Percentiles rank a stretch among this genome's conserved stretches.
phyloP scores from a whole-genome alignment of 495 filamentous ascomycete species.

The Cenococcum geophilum region DNA sequence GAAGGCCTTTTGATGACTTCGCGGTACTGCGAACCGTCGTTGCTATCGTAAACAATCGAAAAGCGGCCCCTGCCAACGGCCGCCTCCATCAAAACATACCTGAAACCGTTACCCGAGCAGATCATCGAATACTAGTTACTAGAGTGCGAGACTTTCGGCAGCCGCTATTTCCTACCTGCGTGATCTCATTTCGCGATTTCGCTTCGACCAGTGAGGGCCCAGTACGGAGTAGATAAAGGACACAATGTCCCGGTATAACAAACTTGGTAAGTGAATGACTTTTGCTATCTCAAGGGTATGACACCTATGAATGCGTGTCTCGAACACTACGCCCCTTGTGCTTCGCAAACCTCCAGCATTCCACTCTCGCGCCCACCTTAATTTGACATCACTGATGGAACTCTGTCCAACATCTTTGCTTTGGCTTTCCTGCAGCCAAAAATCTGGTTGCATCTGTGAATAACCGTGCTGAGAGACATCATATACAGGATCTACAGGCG shows the following conservation, averaged over 20 bases:
- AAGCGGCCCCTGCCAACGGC: background rate
- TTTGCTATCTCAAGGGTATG: background rate
- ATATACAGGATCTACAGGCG: slow-evolving; percentile 13
- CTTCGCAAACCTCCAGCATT: background rate
- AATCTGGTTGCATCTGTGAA: slow-evolving; percentile 7
- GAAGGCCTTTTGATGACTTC: background rate
- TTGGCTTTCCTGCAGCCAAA: background rate
- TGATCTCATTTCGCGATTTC: background rate
- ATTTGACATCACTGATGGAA: background rate
- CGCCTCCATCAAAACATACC: background rate
- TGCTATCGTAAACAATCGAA: slow-evolving; percentile 6
- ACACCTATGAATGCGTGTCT: background rate
- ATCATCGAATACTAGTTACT: background rate
- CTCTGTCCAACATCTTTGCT: background rate
- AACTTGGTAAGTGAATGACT: slow-evolving; percentile 5
- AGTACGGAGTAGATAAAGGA: background rate
- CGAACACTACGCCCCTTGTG: background rate
- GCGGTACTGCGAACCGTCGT: background rate
- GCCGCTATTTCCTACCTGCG: background rate
- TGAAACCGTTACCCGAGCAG: background rate
- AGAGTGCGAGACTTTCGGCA: background rate
- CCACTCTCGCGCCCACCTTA: background rate
- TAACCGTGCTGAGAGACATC: slow-evolving; percentile 6
- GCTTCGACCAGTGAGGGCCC: slow-evolving; percentile 1
- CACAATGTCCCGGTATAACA: slow-evolving; percentile 5